Evolutionary conservation across 495 filamentous ascomycete species (phyloP).

Genomic region (Talaromyces trachyspermus): DNA sequence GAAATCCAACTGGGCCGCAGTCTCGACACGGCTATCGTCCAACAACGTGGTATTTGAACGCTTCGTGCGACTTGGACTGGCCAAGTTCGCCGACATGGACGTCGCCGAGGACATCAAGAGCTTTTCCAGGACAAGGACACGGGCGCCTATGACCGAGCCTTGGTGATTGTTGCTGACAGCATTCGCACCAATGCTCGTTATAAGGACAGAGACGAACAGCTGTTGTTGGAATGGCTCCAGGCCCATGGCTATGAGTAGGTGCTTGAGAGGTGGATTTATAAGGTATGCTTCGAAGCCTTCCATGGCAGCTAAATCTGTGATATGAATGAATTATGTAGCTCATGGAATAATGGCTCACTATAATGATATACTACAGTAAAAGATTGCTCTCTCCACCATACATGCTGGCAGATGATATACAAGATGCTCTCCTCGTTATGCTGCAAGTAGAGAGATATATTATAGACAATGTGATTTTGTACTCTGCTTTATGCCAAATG

Average conservation of each 20-base stretch:
- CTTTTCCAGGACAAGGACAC: conserved; percentile 85
- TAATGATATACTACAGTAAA: too few species aligned
- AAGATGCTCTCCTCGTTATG: too few species aligned
- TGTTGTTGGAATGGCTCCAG: conserved; percentile 64
- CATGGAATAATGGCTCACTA: too few species aligned
- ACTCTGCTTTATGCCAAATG: too few species aligned
- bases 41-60: conserved; percentile 86
- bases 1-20: conserved; percentile 65
- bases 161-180: conserved; percentile 73
- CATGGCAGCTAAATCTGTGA: too few species aligned
- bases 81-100: conserved; percentile 64
- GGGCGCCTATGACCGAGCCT: conserved; percentile 67
- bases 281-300: too few species aligned
- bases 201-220: conserved; percentile 59
- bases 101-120: conserved; percentile 66
- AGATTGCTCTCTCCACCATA: too few species aligned
- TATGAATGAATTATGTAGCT: too few species aligned
- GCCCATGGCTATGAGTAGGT: conserved; percentile 50
- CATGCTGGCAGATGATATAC: too few species aligned
- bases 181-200: conserved; percentile 72
- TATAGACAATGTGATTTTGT: too few species aligned
- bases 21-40: conserved; percentile 59
- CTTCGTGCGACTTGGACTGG: conserved; percentile 68
- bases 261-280: background rate
- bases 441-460: too few species aligned